Base-by-base conservation (phyloP, 2,329 filamentous ascomycete genomes). In the Xylaria multiplex region DNA sequence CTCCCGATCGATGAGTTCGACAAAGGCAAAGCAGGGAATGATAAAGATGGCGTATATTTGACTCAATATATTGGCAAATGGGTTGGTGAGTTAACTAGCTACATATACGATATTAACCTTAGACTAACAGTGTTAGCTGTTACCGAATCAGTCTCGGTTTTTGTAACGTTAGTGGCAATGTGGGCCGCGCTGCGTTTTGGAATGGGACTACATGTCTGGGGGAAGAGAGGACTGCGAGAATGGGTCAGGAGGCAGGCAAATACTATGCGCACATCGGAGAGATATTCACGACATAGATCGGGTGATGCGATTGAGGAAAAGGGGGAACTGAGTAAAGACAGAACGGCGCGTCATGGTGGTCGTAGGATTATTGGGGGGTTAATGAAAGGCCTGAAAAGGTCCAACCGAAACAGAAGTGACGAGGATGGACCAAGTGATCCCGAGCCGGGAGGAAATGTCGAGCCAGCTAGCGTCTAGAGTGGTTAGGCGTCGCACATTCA, bases 31-130 rank as follows among this genome's bases (percentile, higher is more conserved):
- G 2, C 48, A 2, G 55, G 55, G 30, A 49, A 64, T 11, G 11
- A 42, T 2, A 45, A 32, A 6, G 61, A 64, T 24, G 61, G 42
- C 2, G 55, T 49, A 9, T 64, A 48, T 24, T 59, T 48, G 5
- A 54, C 55, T 5, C 46, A 16, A 30, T 64, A 64, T 13, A 54
- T 64, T 32, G 61, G 61, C 13, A 64, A 64, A 43, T 59, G 61
- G 61, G 32, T n/a, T 9, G 55, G 61, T 64, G 59, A 49, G 61
- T 40, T 30, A 8, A 4, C 6, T 1, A 45, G 1, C 19, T 32
- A 3, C 11, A 3, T 22, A 32, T 48, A 9, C 5, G 11, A 2
- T 37, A 2, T 30, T 48, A 11, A 42, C 16, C 11, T 6, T 19
- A 6, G 42, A 24, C 61, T 64, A 40, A 63, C 37, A 13, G 48